Conservation (phyloP, 2,329 filamentous ascomycete species). For the Mollisiaceae sp. region DNA sequence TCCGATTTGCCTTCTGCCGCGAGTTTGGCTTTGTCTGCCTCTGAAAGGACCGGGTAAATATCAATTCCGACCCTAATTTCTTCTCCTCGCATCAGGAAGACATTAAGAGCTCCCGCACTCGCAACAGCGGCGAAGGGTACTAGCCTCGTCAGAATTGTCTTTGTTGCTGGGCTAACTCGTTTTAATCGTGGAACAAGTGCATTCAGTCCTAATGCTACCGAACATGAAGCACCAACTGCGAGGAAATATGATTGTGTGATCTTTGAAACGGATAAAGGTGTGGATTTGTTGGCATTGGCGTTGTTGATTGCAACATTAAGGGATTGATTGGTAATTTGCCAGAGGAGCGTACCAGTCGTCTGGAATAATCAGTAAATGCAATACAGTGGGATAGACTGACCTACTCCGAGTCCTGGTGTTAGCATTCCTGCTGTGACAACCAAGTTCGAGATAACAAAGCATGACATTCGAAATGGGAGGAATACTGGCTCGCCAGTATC, state of each 20-base stretch:
- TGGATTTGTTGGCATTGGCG: conserved; percentile 97
- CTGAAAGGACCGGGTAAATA: conserved; percentile 81
- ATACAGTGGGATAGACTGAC: conserved; percentile 32
- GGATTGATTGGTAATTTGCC: conserved; percentile 97
- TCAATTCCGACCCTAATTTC: conserved; percentile 95
- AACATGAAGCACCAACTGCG: conserved; percentile 91
- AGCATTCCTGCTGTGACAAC: conserved; percentile 97
- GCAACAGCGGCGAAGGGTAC: conserved; percentile 97
- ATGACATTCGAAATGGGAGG: conserved; percentile 96
- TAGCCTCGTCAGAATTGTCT: conserved; percentile 79
- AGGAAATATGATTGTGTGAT: conserved; percentile 89
- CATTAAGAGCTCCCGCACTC: conserved; percentile 88
- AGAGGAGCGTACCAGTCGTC: conserved; percentile 84
- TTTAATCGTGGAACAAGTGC: conserved; percentile 85
- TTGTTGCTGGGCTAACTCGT: conserved; percentile 74
- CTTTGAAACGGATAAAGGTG: conserved; percentile 79
- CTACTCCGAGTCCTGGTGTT: conserved; percentile 79
- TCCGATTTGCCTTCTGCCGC: conserved; percentile 64
- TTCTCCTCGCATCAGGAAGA: conserved; percentile 96
- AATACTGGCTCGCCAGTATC: conserved; percentile 93
- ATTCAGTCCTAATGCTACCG: conserved; percentile 91
- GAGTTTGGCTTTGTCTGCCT: conserved; percentile 66
- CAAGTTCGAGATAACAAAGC: conserved; percentile 90
- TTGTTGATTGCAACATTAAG: conserved; percentile 98
- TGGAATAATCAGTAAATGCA: conserved; percentile 41